Conservation (phyloP, 768 basidiomycete genomes). For the Russula virescens region DNA sequence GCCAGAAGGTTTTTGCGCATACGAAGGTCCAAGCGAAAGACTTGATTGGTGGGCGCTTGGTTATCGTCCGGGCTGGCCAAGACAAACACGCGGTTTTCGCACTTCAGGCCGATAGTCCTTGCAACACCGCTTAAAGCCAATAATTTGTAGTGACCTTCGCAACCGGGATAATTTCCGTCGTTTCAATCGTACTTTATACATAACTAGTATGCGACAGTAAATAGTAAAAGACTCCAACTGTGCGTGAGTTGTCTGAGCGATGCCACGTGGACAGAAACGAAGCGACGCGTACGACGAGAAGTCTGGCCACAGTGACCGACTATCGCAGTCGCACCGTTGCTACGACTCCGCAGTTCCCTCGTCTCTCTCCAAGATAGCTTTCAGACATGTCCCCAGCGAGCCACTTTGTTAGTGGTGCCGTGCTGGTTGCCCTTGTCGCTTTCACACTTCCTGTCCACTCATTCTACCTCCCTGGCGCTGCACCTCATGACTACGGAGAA, state of each 20-base stretch:
- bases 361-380: background rate
- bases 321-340: no score
- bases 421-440: slow-evolving; percentile 24
- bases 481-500: slow-evolving; percentile 71
- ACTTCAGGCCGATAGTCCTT: background rate
- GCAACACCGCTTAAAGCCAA: no score
- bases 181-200: no score
- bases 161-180: no score
- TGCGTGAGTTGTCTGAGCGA: no score
- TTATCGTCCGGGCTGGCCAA: slow-evolving; percentile 24
- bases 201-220: no score
- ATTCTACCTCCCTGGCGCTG: slow-evolving; percentile 91
- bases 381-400: slow-evolving; percentile 17
- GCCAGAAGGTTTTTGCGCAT: slow-evolving; percentile 8
- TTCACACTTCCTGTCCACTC: slow-evolving; percentile 35
- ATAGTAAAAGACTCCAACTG: no score
- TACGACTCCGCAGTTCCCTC: background rate
- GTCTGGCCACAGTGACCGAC: no score
- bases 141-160: no score
- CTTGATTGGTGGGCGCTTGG: slow-evolving; percentile 21
- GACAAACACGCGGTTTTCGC: slow-evolving; percentile 23
- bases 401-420: slow-evolving; percentile 24
- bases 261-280: no score
- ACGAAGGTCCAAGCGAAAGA: slow-evolving; percentile 9
- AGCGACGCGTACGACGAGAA: no score